phyloP scores from a whole-genome alignment of 2,329 filamentous ascomycete species.

The Pseudogymnoascus sp. region DNA sequence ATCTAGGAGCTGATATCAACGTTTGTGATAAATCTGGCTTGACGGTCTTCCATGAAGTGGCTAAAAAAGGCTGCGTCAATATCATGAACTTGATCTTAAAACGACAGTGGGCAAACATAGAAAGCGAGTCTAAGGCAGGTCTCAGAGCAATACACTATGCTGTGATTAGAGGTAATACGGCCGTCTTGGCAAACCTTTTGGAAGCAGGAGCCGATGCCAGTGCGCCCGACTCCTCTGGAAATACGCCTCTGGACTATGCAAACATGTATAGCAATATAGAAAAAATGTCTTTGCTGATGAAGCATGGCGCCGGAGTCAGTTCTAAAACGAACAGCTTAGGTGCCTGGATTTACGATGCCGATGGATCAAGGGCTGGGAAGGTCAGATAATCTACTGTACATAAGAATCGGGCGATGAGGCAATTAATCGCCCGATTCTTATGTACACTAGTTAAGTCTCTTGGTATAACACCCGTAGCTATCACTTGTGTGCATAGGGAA shows the following conservation, averaged over 20 bases:
- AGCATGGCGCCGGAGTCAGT: conserved; percentile 9
- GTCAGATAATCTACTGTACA: neutral
- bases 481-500: neutral
- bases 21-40: neutral
- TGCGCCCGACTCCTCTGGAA: conserved; percentile 11
- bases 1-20: neutral
- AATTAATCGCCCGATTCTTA: neutral
- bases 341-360: neutral
- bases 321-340: conserved; percentile 1
- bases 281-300: conserved; percentile 5
- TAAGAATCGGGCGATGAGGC: neutral
- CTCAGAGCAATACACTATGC: conserved; percentile 5
- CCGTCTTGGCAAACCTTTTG: neutral
- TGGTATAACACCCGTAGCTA: neutral
- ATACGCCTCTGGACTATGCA: conserved; percentile 14
- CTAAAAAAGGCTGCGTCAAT: neutral
- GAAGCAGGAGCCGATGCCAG: neutral
- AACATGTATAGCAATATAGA: conserved; percentile 9
- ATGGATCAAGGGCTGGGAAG: neutral
- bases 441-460: neutral
- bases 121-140: neutral
- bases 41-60: neutral
- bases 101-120: neutral
- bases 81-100: neutral
- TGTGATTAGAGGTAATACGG: neutral